Evolutionary conservation across 1,284 basidiomycete genomes (phyloP), one percentile per base, ranked within the genome.

Genomic region (Apiotrichum sp.): DNA sequence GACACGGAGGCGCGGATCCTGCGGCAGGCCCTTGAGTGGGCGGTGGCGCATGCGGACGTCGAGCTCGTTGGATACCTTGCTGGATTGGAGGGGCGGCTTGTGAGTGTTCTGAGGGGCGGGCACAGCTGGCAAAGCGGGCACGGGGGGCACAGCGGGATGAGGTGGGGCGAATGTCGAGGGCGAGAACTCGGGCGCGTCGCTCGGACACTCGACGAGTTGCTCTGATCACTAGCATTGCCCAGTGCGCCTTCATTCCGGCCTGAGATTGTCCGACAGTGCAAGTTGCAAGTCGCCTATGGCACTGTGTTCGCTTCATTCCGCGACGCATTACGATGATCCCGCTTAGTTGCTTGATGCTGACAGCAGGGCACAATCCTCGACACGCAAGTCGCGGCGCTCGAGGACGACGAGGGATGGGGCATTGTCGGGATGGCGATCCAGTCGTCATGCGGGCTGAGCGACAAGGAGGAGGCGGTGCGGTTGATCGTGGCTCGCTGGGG

Each of bases 401-500:
- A 84, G 62, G 90, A 93, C 73, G 90, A 93, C 54, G 90, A 93
- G 63, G 88, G 88, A 13, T 78, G 89, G 52, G 85, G 86, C 43
- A 77, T 91, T 45, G 81, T 92, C 66, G 89, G 86, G 64, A 80
- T 85, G 58, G 80, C 86, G n/a, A 88, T 92, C 63, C 82, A 88
- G 61, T 86, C 87, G 8, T 70, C 65, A 8, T 93, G 92, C 71
- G 88, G 88, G 29, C 62, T 65, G 34, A 83, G 84, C 50, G 90
- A 93, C 68, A 81, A 87, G 58, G 90, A 95, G 72, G 92, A 96
- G 73, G 88, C 85, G 57, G 87, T 93, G 2, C 80, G 91, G 51
- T 74, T 90, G 44, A 78, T 96, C 38, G 83, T 91, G 14, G 81
- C 83, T 46, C 85, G 90, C 67, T 88, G 90, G 47, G 85, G 89